Evolutionary conservation across 768 basidiomycete genomes (phyloP).

Genomic region (Daedalea quercina): DNA sequence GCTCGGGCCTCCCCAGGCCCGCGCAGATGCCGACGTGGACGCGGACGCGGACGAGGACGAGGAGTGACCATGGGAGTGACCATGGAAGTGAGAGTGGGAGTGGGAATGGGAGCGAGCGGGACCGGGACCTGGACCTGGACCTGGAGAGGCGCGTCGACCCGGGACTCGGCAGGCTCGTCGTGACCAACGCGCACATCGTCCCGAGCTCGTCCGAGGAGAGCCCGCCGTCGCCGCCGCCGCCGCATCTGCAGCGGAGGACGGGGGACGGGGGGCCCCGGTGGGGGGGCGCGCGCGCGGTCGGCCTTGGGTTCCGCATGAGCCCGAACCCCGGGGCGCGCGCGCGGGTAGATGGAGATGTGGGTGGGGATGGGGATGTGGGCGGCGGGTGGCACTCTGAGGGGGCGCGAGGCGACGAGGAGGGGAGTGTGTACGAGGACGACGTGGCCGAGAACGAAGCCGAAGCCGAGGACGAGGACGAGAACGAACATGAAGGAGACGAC

Average conservation of each 20-base stretch:
- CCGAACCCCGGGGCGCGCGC: neutral
- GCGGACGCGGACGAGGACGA: neutral
- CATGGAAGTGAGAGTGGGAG: slow-evolving; percentile 10
- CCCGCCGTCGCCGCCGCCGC: too few relatives aligned
- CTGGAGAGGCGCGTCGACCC: slow-evolving; percentile 11
- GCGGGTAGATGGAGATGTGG: too few relatives aligned
- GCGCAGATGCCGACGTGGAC: neutral
- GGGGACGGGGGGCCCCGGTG: too few relatives aligned
- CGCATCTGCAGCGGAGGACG: too few relatives aligned
- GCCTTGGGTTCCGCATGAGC: slow-evolving; percentile 2
- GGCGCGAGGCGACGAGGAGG: slow-evolving; percentile 8
- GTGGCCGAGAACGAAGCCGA: slow-evolving; percentile 4
- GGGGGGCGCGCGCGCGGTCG: neutral
- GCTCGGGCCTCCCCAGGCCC: neutral
- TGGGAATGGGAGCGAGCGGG: too few relatives aligned
- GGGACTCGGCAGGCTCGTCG: slow-evolving; percentile 13
- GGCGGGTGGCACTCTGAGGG: neutral
- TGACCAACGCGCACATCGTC: slow-evolving; percentile 18
- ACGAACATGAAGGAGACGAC: neutral
- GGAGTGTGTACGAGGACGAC: slow-evolving; percentile 14
- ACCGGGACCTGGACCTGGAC: too few relatives aligned
- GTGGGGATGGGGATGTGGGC: neutral
- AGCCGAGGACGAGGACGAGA: slow-evolving; percentile 2
- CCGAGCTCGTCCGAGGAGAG: slow-evolving; percentile 18
- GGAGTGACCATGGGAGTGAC: neutral